phyloP scores from a whole-genome alignment of 2,329 filamentous ascomycete genomes.

The Neoscytalidium dimidiatum region DNA sequence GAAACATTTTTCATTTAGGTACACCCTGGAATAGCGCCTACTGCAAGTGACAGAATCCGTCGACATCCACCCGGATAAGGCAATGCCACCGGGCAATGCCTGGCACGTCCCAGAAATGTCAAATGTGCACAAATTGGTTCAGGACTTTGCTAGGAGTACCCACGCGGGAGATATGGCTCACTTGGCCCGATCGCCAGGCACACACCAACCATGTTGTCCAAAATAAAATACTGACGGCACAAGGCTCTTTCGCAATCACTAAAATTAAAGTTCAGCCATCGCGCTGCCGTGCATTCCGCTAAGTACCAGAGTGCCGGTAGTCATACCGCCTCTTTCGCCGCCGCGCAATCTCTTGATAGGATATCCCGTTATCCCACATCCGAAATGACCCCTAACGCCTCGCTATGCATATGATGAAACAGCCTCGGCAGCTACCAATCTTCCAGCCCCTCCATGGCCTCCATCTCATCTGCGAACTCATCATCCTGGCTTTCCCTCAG shows the following conservation, averaged over 20 bases:
- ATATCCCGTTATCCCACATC: constrained; percentile 15
- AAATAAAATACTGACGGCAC: constrained; percentile 6
- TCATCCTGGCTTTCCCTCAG: constrained; percentile 28
- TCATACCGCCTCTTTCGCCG: constrained; percentile 6
- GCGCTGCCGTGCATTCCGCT: constrained; percentile 11
- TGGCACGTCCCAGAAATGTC: neutral
- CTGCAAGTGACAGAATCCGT: neutral
- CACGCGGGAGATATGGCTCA: neutral
- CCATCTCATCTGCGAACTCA: constrained; percentile 42
- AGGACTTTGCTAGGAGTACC: neutral
- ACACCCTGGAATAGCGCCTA: neutral
- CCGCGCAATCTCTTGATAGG: constrained; percentile 14
- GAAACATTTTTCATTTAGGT: neutral
- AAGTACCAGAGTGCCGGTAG: neutral
- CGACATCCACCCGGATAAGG: neutral
- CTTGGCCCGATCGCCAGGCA: neutral
- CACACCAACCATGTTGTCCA: constrained; percentile 8
- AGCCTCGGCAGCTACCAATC: constrained; percentile 29
- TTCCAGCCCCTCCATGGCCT: constrained; percentile 42
- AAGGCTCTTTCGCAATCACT: neutral
- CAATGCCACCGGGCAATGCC: neutral
- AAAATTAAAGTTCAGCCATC: constrained; percentile 1
- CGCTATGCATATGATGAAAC: constrained; percentile 20
- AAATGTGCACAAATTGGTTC: neutral
- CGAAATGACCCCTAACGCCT: constrained; percentile 17